These are phyloP conservation scores for Trichodelitschia bisporula DNA, from an alignment of 495 filamentous ascomycete genomes.

Conservation along the genomic window DNA sequence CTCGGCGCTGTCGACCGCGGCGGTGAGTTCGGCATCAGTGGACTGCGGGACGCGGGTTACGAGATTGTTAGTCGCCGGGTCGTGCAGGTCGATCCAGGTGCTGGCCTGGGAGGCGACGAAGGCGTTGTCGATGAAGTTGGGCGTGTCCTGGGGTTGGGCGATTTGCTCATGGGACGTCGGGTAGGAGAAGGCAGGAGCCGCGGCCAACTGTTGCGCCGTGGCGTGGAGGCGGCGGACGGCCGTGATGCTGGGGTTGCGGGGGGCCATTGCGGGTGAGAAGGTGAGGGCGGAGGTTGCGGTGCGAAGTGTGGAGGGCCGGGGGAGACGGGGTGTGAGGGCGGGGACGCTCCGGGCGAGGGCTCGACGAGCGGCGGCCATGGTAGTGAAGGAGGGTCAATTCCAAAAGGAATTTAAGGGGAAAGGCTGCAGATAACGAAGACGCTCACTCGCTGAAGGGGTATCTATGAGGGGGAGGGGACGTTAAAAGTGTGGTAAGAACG, in stretches of 20 bases:
- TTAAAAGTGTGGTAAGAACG: too few species aligned
- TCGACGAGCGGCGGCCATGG: too few species aligned
- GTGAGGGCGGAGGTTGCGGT: too few species aligned
- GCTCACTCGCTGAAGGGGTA: too few species aligned
- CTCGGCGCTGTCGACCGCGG: conserved; percentile 67
- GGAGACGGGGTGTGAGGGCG: too few species aligned
- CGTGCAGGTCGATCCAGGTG: conserved; percentile 75
- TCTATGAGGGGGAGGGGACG: too few species aligned
- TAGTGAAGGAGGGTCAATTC: too few species aligned
- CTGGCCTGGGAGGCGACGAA: conserved; percentile 53
- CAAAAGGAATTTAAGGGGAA: too few species aligned
- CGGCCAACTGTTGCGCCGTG: conserved; percentile 18
- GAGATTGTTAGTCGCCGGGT: conserved; percentile 93
- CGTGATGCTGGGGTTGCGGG: conserved; percentile 7
- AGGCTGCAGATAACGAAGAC: too few species aligned
- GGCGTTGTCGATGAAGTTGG: conserved; percentile 80
- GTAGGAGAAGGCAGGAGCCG: conserved; percentile 41
- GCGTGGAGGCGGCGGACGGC: conserved; percentile 17
- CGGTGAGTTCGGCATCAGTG: conserved; percentile 69
- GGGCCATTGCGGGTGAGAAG: conserved; percentile 11
- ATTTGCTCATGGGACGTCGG: conserved; percentile 68
- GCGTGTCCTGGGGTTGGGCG: conserved; percentile 47
- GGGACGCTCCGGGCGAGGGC: too few species aligned
- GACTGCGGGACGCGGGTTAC: conserved; percentile 95
- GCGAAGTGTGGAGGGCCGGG: too few species aligned